Evolutionary conservation across 2,329 filamentous ascomycete species (phyloP).

Genomic region (Arachnomyces sp.): DNA sequence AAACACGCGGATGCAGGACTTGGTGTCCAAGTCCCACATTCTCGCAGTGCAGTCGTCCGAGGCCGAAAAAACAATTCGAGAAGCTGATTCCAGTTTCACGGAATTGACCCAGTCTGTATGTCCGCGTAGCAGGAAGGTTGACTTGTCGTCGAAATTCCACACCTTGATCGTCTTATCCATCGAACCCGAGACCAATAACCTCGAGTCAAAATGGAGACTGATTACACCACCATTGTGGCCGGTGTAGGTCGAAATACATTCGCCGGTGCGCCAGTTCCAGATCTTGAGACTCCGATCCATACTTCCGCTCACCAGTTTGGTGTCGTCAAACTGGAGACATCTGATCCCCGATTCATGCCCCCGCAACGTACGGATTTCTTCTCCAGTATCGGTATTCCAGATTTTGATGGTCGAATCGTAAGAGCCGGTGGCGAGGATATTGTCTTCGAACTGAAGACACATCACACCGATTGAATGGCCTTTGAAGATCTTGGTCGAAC

Average conservation of each 20-base stretch:
- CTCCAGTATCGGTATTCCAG: slow-evolving; percentile 85
- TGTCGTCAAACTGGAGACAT: slow-evolving; percentile 86
- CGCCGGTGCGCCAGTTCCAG: slow-evolving; percentile 94
- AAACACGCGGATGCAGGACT: slow-evolving; percentile 67
- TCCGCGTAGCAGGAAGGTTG: slow-evolving; percentile 70
- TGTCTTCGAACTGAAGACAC: slow-evolving; percentile 74
- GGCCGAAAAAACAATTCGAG: slow-evolving; percentile 81
- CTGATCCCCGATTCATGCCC: slow-evolving; percentile 81
- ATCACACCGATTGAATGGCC: slow-evolving; percentile 85
- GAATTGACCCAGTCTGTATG: slow-evolving; percentile 95
- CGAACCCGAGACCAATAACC: slow-evolving; percentile 79
- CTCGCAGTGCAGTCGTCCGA: slow-evolving; percentile 90
- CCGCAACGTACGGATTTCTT: slow-evolving; percentile 73
- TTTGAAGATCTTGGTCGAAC: slow-evolving; percentile 72
- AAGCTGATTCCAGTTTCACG: slow-evolving; percentile 76
- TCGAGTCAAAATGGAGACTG: slow-evolving; percentile 76
- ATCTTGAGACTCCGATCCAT: slow-evolving; percentile 82
- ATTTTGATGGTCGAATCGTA: slow-evolving; percentile 95
- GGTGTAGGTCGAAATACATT: slow-evolving; percentile 71
- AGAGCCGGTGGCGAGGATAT: slow-evolving; percentile 84
- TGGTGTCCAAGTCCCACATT: slow-evolving; percentile 86
- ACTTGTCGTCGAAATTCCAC: slow-evolving; percentile 82
- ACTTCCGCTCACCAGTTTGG: slow-evolving; percentile 82
- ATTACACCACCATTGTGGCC: slow-evolving; percentile 79
- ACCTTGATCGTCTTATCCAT: slow-evolving; percentile 85